phyloP scores from a whole-genome alignment of 2,329 filamentous ascomycete genomes.

The Cytospora mali region DNA sequence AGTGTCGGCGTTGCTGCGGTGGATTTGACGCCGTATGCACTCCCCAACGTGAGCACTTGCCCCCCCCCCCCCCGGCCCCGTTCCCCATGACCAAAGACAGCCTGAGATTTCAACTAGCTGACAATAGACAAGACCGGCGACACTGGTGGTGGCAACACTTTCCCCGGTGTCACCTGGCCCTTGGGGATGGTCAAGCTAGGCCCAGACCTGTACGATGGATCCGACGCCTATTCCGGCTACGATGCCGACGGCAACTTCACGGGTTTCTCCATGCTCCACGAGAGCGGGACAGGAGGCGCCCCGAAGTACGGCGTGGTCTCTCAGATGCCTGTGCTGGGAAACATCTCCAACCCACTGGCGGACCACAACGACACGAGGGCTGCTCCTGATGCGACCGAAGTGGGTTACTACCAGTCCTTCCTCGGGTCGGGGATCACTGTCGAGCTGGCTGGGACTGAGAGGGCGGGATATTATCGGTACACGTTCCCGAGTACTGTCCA shows the following conservation, averaged over 20 bases:
- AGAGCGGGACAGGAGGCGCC: conserved; percentile 68
- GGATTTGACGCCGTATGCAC: conserved; percentile 40
- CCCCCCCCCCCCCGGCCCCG: no score
- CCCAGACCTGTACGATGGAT: conserved; percentile 51
- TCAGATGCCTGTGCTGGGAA: conserved; percentile 58
- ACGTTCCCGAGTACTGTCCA: conserved; percentile 50
- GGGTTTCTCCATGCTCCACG: conserved; percentile 66
- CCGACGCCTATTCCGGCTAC: conserved; percentile 59
- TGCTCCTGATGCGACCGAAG: conserved; percentile 51
- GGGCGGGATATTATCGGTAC: conserved; percentile 64
- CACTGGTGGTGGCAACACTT: conserved; percentile 51
- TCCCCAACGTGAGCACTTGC: conserved; percentile 35
- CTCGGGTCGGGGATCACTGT: conserved; percentile 58
- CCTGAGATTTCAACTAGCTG: conserved; percentile 4
- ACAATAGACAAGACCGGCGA: conserved; percentile 46
- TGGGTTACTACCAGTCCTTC: conserved; percentile 64
- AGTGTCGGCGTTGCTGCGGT: conserved; percentile 9
- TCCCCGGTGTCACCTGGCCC: conserved; percentile 52
- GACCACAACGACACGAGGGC: conserved; percentile 59
- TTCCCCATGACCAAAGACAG: background rate
- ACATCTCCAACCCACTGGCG: conserved; percentile 55
- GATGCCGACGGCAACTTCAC: conserved; percentile 54
- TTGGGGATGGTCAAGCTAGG: conserved; percentile 54
- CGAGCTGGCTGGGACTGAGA: conserved; percentile 58
- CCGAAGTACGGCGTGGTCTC: conserved; percentile 70